These are phyloP conservation scores for Prinsepia uniflora DNA, from an alignment of 306 rosid genomes.

Conservation along the genomic window DNA sequence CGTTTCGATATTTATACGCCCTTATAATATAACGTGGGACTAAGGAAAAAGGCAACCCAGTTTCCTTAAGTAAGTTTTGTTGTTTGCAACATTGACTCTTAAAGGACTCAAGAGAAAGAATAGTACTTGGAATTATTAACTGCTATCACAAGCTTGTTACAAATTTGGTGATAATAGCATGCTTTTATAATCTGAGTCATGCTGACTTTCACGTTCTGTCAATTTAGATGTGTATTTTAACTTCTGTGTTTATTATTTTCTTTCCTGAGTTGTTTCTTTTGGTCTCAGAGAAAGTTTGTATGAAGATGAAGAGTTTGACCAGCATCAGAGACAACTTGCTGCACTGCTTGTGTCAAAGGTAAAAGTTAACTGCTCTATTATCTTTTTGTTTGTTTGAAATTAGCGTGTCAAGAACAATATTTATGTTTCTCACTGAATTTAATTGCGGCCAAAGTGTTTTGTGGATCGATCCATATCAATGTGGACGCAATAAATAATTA, in stretches of 20 bases:
- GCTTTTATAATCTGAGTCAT: not conserved
- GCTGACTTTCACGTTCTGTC: not conserved
- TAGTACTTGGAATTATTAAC: not conserved
- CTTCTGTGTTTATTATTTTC: constrained; percentile 5
- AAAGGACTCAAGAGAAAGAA: not conserved
- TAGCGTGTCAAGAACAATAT: not conserved
- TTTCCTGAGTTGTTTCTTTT: not conserved
- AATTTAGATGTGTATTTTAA: not conserved
- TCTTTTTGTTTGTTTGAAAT: constrained; percentile 9
- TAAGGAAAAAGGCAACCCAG: not conserved
- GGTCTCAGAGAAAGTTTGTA: constrained; percentile 78
- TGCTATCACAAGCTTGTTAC: not conserved
- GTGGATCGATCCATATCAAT: not conserved
- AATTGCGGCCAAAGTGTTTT: not conserved
- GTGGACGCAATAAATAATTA: not conserved
- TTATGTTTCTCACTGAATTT: not conserved
- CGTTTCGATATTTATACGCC: not conserved
- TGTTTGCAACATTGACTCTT: not conserved
- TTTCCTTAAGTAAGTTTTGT: not conserved
- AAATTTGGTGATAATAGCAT: not conserved
- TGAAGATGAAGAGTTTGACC: constrained; percentile 92
- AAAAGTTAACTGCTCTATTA: constrained; percentile 6
- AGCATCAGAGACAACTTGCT: constrained; percentile 85
- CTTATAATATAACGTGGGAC: not conserved
- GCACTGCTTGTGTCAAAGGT: constrained; percentile 95